Percentiles rank a stretch among this genome's conserved stretches.
These are phyloP conservation scores for Ophiostoma ips DNA, from an alignment of 2,329 filamentous ascomycete genomes.

Conservation along the genomic window DNA sequence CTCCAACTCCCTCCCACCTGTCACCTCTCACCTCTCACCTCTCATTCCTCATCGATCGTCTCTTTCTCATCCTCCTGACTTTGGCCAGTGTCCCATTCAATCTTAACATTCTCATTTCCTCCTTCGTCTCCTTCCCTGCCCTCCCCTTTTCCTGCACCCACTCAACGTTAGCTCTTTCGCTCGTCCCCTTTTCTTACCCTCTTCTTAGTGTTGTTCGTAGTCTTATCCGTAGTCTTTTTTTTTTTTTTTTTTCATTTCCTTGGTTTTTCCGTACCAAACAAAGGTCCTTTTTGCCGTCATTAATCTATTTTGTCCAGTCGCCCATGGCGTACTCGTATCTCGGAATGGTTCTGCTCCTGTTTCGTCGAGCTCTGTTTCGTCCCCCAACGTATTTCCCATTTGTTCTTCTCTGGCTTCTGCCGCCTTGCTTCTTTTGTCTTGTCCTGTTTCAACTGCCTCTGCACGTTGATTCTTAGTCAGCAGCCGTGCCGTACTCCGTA, in stretches of 20 bases:
- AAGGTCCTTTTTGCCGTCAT: background rate
- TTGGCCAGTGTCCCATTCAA: background rate
- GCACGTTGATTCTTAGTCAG: too few relatives aligned
- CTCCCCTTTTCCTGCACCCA: background rate
- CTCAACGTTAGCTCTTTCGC: background rate
- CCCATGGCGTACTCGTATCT: background rate
- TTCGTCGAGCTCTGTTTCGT: background rate
- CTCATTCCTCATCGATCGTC: too few relatives aligned
- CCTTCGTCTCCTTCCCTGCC: background rate
- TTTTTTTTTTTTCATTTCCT: background rate
- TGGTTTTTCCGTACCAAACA: too few relatives aligned
- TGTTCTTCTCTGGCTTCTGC: background rate
- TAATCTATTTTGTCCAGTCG: background rate
- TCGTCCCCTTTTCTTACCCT: background rate
- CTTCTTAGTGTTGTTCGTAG: background rate
- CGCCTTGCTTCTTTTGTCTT: conserved; percentile 2
- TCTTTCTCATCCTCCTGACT: background rate
- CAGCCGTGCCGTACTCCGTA: too few relatives aligned
- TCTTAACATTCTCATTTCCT: background rate
- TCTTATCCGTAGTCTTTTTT: background rate
- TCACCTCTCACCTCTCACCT: background rate
- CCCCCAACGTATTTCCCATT: background rate
- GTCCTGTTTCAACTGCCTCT: too few relatives aligned
- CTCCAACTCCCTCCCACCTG: too few relatives aligned
- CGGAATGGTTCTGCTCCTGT: background rate